phyloP scores from a whole-genome alignment of 1,284 basidiomycete species.

The Moesziomyces sp. region DNA sequence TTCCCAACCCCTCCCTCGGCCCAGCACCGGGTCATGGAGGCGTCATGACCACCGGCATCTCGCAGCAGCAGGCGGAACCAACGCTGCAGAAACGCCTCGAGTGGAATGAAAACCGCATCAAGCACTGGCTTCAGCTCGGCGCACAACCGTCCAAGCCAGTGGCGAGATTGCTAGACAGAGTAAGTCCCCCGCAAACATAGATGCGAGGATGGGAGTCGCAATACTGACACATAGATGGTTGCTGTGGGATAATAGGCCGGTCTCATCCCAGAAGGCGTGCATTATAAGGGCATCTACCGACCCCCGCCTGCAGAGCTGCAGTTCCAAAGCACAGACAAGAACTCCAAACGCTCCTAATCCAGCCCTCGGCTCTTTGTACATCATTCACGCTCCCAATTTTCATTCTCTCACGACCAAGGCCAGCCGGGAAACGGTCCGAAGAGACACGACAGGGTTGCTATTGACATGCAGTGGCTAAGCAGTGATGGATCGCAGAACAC shows the following conservation, averaged over 20 bases:
- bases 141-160: conserved; percentile 84
- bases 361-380: too few species aligned
- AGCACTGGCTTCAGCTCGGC: conserved; percentile 86
- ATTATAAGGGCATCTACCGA: conserved; percentile 58
- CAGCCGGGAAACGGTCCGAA: too few species aligned
- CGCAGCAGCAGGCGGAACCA: not conserved
- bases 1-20: conserved; percentile 25
- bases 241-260: conserved; percentile 38
- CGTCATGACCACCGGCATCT: conserved; percentile 54
- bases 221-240: not conserved
- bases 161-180: conserved; percentile 81
- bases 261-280: conserved; percentile 51
- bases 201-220: too few species aligned
- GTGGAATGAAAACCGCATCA: conserved; percentile 90
- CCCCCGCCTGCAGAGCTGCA: conserved; percentile 15
- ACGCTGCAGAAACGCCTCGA: conserved; percentile 78
- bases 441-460: too few species aligned
- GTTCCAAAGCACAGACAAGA: not conserved
- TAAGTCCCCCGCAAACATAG: conserved; percentile 70
- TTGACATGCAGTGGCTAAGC: too few species aligned
- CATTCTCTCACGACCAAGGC: too few species aligned
- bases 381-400: not conserved
- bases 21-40: conserved; percentile 38
- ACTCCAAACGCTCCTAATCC: not conserved
- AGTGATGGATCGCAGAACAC: too few species aligned